Conservation (phyloP, 352 stramenopile genomes). For the Phytophthora rubi region DNA sequence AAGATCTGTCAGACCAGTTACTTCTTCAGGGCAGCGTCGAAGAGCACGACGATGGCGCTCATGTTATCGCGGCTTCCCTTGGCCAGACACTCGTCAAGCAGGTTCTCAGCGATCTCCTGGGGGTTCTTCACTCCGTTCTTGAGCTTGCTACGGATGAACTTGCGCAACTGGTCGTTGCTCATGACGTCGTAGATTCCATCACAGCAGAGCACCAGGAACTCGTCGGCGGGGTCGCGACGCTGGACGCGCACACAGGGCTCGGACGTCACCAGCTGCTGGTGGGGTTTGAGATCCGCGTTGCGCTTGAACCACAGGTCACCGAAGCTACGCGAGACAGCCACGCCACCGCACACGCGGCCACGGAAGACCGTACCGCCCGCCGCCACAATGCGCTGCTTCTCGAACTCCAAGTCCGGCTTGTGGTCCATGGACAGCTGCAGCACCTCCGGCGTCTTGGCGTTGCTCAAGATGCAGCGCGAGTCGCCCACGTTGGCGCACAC, state of each 20-base stretch:
- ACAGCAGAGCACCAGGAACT: constrained; percentile 93
- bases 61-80: constrained; percentile 90
- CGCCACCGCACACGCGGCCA: constrained; percentile 82
- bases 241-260: constrained; percentile 86
- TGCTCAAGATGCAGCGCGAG: constrained; percentile 87
- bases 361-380: constrained; percentile 86
- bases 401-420: constrained; percentile 87
- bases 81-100: constrained; percentile 83
- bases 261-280: constrained; percentile 87
- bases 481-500: constrained; percentile 87
- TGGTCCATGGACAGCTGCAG: constrained; percentile 87
- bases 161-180: constrained; percentile 93
- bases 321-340: constrained; percentile 87
- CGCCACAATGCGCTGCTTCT: constrained; percentile 86
- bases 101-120: constrained; percentile 74
- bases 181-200: constrained; percentile 96
- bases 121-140: constrained; percentile 56
- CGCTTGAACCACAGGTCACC: constrained; percentile 91
- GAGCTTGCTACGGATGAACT: constrained; percentile 88
- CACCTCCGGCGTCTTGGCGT: constrained; percentile 69
- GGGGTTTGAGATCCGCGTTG: constrained; percentile 75
- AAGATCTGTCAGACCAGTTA: constrained; percentile 32
- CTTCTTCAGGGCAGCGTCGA: constrained; percentile 50
- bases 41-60: constrained; percentile 86
- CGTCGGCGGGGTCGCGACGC: constrained; percentile 76